These are phyloP conservation scores for Ganoderma lucidum DNA, from an alignment of 1,284 basidiomycete genomes.

Conservation along the genomic window DNA sequence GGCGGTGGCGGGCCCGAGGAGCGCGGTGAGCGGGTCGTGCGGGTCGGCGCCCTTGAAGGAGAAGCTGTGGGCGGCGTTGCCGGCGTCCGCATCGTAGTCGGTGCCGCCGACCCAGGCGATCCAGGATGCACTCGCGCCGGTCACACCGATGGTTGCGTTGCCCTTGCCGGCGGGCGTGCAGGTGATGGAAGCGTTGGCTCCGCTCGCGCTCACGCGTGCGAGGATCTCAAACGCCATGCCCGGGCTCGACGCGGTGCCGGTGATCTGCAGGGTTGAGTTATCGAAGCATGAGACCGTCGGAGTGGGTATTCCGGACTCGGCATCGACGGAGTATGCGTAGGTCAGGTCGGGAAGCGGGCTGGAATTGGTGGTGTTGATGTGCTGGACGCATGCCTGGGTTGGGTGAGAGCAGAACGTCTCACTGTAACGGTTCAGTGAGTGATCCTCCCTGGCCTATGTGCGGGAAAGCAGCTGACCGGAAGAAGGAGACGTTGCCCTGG, in stretches of 20 bases:
- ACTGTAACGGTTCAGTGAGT: constrained; percentile 43
- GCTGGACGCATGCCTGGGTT: constrained; percentile 64
- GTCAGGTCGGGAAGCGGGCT: constrained; percentile 48
- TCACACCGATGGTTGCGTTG: constrained; percentile 67
- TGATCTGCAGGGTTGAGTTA: constrained; percentile 60
- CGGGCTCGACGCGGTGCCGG: constrained; percentile 57
- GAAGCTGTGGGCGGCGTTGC: constrained; percentile 60
- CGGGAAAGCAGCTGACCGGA: constrained; percentile 49
- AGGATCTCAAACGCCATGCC: constrained; percentile 79
- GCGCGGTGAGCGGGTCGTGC: constrained; percentile 52
- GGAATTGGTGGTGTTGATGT: constrained; percentile 49
- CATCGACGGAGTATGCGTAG: constrained; percentile 59
- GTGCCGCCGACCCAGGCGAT: constrained; percentile 77
- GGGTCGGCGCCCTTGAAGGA: constrained; percentile 72
- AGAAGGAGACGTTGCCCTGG: constrained; percentile 52
- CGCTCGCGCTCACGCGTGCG: constrained; percentile 51
- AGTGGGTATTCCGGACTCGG: constrained; percentile 57
- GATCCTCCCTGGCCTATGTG: no score
- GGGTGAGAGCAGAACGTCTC: constrained; percentile 78
- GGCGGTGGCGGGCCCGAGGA: constrained; percentile 46
- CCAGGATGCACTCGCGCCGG: constrained; percentile 58
- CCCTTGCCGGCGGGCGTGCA: constrained; percentile 44
- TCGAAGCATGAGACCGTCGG: constrained; percentile 71
- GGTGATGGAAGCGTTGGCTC: constrained; percentile 27
- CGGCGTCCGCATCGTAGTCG: constrained; percentile 69